These are phyloP conservation scores for Astragalus membranaceus DNA, from an alignment of 306 rosid species.

Conservation along the genomic window DNA sequence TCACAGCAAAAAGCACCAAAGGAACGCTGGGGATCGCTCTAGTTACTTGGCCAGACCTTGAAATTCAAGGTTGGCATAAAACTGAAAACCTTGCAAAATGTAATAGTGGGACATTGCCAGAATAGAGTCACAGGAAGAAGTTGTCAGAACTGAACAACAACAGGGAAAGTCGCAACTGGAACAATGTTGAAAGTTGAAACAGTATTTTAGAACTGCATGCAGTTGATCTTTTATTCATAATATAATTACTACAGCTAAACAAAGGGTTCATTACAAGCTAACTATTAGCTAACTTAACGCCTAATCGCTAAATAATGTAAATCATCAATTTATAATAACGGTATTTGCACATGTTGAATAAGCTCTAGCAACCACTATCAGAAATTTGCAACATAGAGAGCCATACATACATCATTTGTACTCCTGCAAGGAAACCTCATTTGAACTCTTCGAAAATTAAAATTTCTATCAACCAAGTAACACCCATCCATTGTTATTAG, in stretches of 20 bases:
- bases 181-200: neutral
- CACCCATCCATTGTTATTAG: constrained; percentile 96
- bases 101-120: neutral
- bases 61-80: neutral
- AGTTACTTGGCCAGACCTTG: neutral
- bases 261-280: neutral
- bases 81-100: neutral
- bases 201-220: neutral
- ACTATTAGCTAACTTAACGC: constrained; percentile 1
- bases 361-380: neutral
- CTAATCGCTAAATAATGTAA: neutral
- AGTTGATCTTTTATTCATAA: neutral
- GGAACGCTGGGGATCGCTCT: neutral
- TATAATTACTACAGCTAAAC: neutral
- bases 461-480: constrained; percentile 84
- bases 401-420: constrained; percentile 60
- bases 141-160: neutral
- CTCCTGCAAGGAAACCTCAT: constrained; percentile 98
- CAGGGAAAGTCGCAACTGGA: neutral
- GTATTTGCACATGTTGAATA: constrained; percentile 2
- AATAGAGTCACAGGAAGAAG: neutral
- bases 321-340: neutral
- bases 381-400: constrained; percentile 7
- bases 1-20: neutral
- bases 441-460: constrained; percentile 92